Base-by-base conservation (phyloP, 441 rosid genomes). In the Populus hybrid region DNA sequence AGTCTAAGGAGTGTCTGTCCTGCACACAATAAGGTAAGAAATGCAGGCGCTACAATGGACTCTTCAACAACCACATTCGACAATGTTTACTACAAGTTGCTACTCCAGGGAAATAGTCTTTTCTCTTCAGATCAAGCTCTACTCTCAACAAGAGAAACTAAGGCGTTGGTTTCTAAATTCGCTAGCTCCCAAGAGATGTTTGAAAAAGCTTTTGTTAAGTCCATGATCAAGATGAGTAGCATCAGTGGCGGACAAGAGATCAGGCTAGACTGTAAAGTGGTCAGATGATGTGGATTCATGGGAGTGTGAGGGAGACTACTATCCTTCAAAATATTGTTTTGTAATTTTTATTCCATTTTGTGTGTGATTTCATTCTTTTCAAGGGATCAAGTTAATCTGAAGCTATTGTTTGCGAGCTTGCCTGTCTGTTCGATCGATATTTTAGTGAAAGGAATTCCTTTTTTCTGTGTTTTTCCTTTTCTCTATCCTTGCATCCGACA, bases 121-220 rank as follows among this genome's bases (percentile, higher is more conserved):
- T 90, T 90, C 81, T 76, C 87, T 10, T 87, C 93, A 0, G 89
- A 90, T 81, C 85, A 90, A 73, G 89, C 90, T 63, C 89, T 90
- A 59, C 87, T 90, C 73, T 70, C 82, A 3, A 72, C 67, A 35
- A 76, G 89, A 1, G 77, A 40, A 77, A 85, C 89, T 0, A 85
- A 75, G 76, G 69, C 24, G 21, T 67, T 88, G 80, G 87, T 88
- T 10, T 40, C 70, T 32, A 87, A 81, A 73, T 88, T 84, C 38
- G 90, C 89, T 12, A 61, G 66, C 79, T 84, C 85, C 23, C 75
- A 79, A 21, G 54, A 74, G 77, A 69, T 78, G 64, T 89, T 88
- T 50, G 50, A 64, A 21, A 67, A 80, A 34, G 91, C 89, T 16
- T 88, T 87, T 50, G 84, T 79, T 20, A 76, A 85, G 82, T 61